Evolutionary conservation across 352 stramenopile genomes (phyloP), one percentile per base, ranked within the genome.

Genomic region (Phytophthora tentaculata): DNA sequence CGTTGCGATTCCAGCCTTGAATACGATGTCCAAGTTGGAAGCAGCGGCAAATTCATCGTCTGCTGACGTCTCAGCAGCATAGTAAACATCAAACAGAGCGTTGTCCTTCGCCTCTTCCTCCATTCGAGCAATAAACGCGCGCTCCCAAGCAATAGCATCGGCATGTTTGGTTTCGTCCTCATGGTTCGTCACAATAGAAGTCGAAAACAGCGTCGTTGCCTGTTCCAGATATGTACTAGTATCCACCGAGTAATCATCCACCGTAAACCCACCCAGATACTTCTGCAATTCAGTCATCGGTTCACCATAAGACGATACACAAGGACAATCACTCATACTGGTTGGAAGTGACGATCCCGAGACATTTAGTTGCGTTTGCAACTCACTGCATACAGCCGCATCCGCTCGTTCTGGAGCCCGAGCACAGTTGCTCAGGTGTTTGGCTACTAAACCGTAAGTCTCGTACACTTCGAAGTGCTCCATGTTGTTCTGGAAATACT

Each of bases 401-500:
- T 80, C 76, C 23, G 64, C 41, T 54, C 69, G 61, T 20, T 78
- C 37, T 0, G 67, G 64, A 45, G 64, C 28, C 56, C 69, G 35
- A 9, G 48, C 63, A 81, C 71, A 73, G 53, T 86, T 81, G 5
- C 45, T 60, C 32, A 90, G 77, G 56, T 91, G 83, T 28, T 77
- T 52, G 17, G 71, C 14, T n/a, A 67, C 81, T 24, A 89, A 23
- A 24, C 62, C 69, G 58, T 88, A 77, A 22, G 56, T 68, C 22
- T 80, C 73, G 55, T 90, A 90, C 24, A 88, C 32, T 52, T 82
- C 62, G 23, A 88, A 88, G 51, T 83, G 68, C 1, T 70, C 52
- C 73, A 86, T 64, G 19, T 66, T 79, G 70, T 90, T 90, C 66
- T 90, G 81, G 44, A 88, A 90, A 61, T 87, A 88, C 41, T 90